Evolutionary conservation across 139 green algal species (phyloP).

Genomic region (Chlamydomonas urium): DNA sequence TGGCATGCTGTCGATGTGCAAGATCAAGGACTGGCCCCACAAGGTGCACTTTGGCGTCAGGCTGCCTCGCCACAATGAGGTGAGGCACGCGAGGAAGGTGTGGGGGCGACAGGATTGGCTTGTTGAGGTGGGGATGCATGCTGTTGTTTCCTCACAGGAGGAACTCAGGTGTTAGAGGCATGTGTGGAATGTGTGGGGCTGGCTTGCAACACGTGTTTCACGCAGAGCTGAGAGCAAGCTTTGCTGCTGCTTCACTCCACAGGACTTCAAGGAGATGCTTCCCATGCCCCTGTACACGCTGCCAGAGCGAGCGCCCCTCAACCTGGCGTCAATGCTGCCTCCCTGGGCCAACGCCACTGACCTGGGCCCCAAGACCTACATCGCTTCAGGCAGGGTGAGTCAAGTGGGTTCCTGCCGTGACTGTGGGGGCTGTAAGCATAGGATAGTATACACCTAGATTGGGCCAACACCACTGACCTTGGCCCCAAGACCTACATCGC

Average conservation of each 20-base stretch:
- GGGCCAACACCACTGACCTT: constrained; percentile 44
- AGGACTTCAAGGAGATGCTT: constrained; percentile 39
- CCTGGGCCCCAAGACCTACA: constrained; percentile 54
- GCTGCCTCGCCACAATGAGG: constrained; percentile 23
- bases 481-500: constrained; percentile 55
- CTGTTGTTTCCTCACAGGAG: constrained; percentile 77
- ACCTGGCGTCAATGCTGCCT: constrained; percentile 37
- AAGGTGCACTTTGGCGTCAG: constrained; percentile 35
- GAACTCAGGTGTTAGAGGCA: constrained; percentile 38
- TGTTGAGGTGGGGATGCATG: constrained; percentile 71
- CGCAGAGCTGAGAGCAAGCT: no score
- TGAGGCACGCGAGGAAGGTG: no score
- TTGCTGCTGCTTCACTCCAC: not conserved
- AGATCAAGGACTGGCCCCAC: constrained; percentile 87
- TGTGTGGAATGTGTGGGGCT: no score
- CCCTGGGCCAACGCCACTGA: constrained; percentile 36
- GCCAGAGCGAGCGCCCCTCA: constrained; percentile 37
- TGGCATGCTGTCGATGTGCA: constrained; percentile 62
- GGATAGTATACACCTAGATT: constrained; percentile 16
- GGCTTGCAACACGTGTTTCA: no score
- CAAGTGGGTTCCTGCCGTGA: no score
- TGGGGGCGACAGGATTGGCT: no score
- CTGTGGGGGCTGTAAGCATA: no score
- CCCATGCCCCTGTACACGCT: constrained; percentile 34
- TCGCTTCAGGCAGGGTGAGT: constrained; percentile 20